Evolutionary conservation across 2,329 filamentous ascomycete species (phyloP), one percentile per base, ranked within the genome.

Genomic region (Proliferodiscus dingleyae): DNA sequence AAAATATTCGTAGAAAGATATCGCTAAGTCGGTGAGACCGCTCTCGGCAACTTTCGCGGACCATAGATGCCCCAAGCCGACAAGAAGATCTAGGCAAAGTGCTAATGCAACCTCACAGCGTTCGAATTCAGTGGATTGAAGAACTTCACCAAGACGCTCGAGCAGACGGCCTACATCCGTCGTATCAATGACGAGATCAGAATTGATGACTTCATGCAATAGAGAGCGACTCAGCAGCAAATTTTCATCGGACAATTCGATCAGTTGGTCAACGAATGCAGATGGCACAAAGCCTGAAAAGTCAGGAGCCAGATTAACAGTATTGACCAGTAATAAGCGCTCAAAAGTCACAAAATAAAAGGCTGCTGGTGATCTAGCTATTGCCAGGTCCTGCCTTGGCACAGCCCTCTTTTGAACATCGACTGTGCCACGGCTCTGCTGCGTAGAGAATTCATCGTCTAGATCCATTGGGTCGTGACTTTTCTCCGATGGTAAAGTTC

Each of bases 61-160:
- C 61, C 61, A 64, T 9, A 56, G 38, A 8, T 53, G 47, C 8
- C 54, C 52, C 2, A 63, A 39, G 28, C 76, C 78, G 41, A 77
- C 69, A 62, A 95, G 75, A 44, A 87, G 68, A 37, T 84, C 78
- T 19, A 95, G 72, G 51, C 81, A 84, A 15, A 82, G 70, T 36
- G 75, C 76, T 39, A 89, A 69, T 3, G 85, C 80, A 16, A 83
- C 78, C 66, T 96, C 90, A 50, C 85, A 91, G 52, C 81, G 80
- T 46, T 83, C 80, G 56, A 84, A 84, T 22, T 79, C 74, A 47
- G 80, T 77, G 3, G 72, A 68, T 11, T 70, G 67, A 18, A 83
- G 71, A 5, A 81, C 66, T 0, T 59, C 61, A 1, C 77, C 78
- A 4, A 80, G 59, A 23, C 71, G 69, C 49, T 76, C 66, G 18